Conservation (phyloP, 2,329 filamentous ascomycete genomes). For the Juglanconis sp. region DNA sequence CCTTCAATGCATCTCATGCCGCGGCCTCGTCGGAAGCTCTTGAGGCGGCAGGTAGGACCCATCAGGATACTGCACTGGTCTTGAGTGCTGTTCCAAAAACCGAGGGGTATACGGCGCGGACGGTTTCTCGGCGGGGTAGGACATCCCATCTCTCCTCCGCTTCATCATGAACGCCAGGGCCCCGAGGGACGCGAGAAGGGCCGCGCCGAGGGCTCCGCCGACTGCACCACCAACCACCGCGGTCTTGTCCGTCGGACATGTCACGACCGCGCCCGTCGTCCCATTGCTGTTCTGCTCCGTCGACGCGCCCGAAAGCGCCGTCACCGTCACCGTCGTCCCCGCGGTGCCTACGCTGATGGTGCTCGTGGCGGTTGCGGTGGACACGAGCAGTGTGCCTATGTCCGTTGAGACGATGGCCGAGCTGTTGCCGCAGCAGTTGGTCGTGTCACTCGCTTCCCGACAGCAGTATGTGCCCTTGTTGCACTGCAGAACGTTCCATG, state of each 20-base stretch:
- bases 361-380: neutral
- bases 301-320: neutral
- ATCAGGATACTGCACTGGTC: neutral
- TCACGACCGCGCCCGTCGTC: neutral
- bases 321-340: slow-evolving; percentile 5
- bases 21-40: neutral
- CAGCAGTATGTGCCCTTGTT: slow-evolving; percentile 21
- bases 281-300: neutral
- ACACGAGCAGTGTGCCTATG: slow-evolving; percentile 13
- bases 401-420: slow-evolving; percentile 1
- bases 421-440: slow-evolving; percentile 21
- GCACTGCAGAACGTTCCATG: slow-evolving; percentile 22
- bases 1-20: neutral
- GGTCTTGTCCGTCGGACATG: slow-evolving; percentile 22
- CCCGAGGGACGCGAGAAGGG: slow-evolving; percentile 22
- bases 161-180: slow-evolving; percentile 16
- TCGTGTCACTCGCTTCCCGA: slow-evolving; percentile 2
- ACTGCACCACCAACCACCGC: slow-evolving; percentile 23
- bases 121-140: too few species aligned
- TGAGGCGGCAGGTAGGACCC: neutral
- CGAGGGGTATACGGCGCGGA: neutral
- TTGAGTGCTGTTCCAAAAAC: neutral
- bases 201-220: slow-evolving; percentile 22
- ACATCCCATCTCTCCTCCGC: neutral
- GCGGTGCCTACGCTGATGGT: neutral